These are phyloP conservation scores for Talaromyces sp. DNA, from an alignment of 2,329 filamentous ascomycete genomes.

Conservation along the genomic window DNA sequence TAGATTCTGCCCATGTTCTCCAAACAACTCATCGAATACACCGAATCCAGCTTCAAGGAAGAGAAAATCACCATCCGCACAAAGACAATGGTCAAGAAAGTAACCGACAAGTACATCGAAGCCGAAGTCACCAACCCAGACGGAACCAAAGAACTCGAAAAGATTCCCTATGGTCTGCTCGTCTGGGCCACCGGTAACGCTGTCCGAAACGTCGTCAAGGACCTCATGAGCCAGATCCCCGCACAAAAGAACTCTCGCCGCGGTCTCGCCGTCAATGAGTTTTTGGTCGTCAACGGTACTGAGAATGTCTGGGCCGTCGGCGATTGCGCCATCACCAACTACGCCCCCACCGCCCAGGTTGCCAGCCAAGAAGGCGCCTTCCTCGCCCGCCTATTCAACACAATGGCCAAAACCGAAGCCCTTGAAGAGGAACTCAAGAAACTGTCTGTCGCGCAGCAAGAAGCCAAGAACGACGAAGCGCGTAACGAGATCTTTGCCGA, in stretches of 20 bases:
- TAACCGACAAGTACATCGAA: constrained; percentile 89
- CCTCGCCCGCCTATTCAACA: constrained; percentile 94
- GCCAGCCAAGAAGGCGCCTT: constrained; percentile 94
- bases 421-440: constrained; percentile 73
- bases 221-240: constrained; percentile 87
- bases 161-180: constrained; percentile 88
- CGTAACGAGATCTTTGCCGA: constrained; percentile 62
- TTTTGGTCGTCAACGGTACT: constrained; percentile 93
- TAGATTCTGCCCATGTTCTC: constrained; percentile 89
- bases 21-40: constrained; percentile 99
- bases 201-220: constrained; percentile 80
- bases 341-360: constrained; percentile 95
- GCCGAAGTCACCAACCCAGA: constrained; percentile 78
- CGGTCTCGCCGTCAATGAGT: constrained; percentile 95
- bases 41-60: constrained; percentile 97
- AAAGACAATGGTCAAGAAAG: constrained; percentile 98
- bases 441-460: constrained; percentile 63
- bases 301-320: constrained; percentile 98
- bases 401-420: constrained; percentile 90
- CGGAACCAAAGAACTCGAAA: constrained; percentile 75
- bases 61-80: constrained; percentile 96
- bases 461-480: constrained; percentile 62
- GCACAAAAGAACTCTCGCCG: constrained; percentile 94
- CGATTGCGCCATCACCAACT: constrained; percentile 95
- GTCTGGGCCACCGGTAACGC: constrained; percentile 99